phyloP scores from a whole-genome alignment of 805 yeast species.

The Saccharomycopsis schoenii region DNA sequence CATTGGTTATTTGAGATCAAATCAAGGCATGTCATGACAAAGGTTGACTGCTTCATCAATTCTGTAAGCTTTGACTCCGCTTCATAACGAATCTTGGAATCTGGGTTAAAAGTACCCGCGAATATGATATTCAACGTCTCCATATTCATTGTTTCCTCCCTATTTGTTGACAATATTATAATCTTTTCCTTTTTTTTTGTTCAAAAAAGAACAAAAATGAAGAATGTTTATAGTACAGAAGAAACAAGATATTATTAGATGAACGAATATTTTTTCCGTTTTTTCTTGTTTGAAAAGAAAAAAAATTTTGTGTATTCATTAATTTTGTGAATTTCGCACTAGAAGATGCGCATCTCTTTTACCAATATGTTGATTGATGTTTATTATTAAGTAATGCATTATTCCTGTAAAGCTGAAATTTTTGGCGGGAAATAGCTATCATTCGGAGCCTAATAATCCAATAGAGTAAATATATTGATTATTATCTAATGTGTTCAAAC shows the following conservation, averaged over 20 bases:
- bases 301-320: neutral
- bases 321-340: neutral
- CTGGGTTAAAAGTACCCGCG: slow-evolving; percentile 66
- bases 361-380: neutral
- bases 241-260: too few species aligned
- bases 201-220: neutral
- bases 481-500: too few species aligned
- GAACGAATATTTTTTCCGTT: neutral
- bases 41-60: slow-evolving; percentile 43
- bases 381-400: too few species aligned
- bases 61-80: slow-evolving; percentile 55
- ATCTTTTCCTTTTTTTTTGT: neutral
- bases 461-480: too few species aligned
- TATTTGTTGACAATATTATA: neutral
- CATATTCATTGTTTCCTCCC: slow-evolving; percentile 50
- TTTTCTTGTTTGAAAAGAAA: too few species aligned
- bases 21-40: slow-evolving; percentile 74
- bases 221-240: too few species aligned
- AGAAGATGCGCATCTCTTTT: neutral
- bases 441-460: too few species aligned
- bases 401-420: too few species aligned
- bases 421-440: too few species aligned
- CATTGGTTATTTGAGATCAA: slow-evolving; percentile 46
- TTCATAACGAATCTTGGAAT: slow-evolving; percentile 46
- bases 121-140: slow-evolving; percentile 62